Base-by-base conservation (phyloP, 2,329 filamentous ascomycete species). In the Alternaria sp. region DNA sequence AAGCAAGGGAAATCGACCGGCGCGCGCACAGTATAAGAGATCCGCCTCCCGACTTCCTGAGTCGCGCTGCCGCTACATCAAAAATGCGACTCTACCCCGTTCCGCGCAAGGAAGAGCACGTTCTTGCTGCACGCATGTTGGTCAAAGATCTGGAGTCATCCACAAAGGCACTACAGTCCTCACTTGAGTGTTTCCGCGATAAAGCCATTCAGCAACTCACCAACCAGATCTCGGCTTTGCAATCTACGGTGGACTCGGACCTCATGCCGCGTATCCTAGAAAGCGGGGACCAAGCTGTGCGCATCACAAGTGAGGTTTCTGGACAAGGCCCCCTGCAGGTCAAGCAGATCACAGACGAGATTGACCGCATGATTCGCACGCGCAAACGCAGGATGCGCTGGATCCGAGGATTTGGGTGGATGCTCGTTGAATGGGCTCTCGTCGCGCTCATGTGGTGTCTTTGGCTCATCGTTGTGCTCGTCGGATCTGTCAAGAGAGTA, bases 371-470 rank as follows among this genome's bases (percentile, higher is more conserved):
- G 63, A 86, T 96, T 62, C 88, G 91, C 73, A 90, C 92, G 83
- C 85, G 93, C 55, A 85, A 92, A 62, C 85, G 91, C 62, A 85
- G 93, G 56, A 85, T 96, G 74, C 85, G 92, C 58, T 93, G 93
- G 89, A 80, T 93, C 23, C 85, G 93, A 43, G 85, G 92, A 13
- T 88, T 89, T 1, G 90, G 93, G 13, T 98, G 93, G 87, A 88
- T 93, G 58, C 81, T 90, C 19, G 87, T 97, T 15, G 95, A 98
- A 83, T 97, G 93, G 93, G 83, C 89, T 53, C 85, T 98, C 17
- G 89, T 98, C 43, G 92, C 91, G 5, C 87, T 96, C 70, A 93
- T 98, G 89, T 97, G 96, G 93, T 93, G 91, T 80, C 90, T 96
- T 15, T 98, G 95, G 93, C 88, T 96, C 62, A 84, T 97, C 32